A percentile compares a stretch with the other conserved stretches of the same genome.
These are phyloP conservation scores for Aquilaria yunnanensis DNA, from an alignment of 345 rosid species.

Conservation along the genomic window DNA sequence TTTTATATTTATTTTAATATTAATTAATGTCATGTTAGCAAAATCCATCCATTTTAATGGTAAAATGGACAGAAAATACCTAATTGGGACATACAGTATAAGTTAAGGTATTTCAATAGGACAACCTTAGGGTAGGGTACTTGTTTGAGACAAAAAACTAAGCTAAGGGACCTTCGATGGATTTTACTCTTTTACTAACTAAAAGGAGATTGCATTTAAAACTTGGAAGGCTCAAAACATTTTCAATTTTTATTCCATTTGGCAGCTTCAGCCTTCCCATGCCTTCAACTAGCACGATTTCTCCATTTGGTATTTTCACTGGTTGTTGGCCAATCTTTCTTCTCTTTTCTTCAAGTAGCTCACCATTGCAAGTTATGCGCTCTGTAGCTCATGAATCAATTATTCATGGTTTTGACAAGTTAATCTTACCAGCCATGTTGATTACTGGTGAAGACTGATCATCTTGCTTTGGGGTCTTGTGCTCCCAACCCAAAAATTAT, in stretches of 20 bases:
- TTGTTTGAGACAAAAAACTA: too few species aligned
- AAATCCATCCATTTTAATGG: too few species aligned
- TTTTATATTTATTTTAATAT: too few species aligned
- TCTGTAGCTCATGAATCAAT: not conserved
- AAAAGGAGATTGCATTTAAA: not conserved
- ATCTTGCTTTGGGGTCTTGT: not conserved
- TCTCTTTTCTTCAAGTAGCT: not conserved
- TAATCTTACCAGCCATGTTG: slow-evolving; percentile 2
- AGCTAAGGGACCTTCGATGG: too few species aligned
- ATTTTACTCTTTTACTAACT: too few species aligned
- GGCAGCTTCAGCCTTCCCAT: not conserved
- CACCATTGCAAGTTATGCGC: not conserved
- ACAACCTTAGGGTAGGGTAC: too few species aligned
- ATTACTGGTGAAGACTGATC: not conserved
- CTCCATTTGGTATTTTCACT: not conserved
- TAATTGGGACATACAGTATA: too few species aligned
- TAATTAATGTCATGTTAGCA: too few species aligned
- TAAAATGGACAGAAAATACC: too few species aligned
- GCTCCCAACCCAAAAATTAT: too few species aligned
- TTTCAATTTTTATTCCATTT: not conserved
- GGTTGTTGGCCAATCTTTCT: too few species aligned
- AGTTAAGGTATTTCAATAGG: too few species aligned
- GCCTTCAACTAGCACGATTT: not conserved
- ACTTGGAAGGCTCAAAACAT: not conserved
- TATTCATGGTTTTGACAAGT: not conserved